Percentiles rank a stretch among this genome's conserved stretches.
These are phyloP conservation scores for Selenicereus undatus DNA, from an alignment of 148 eudicot genomes.

Conservation along the genomic window DNA sequence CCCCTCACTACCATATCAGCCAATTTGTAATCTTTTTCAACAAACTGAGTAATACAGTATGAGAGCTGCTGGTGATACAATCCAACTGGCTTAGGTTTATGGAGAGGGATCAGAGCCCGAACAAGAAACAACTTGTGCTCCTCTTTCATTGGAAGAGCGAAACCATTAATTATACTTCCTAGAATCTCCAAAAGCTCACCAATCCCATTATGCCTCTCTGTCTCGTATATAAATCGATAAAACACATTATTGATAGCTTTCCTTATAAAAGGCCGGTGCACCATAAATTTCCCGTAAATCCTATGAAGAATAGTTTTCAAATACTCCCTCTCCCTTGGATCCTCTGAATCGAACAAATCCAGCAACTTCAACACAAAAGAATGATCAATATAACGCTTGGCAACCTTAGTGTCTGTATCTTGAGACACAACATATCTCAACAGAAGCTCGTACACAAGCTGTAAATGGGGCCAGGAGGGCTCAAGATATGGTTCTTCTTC, in stretches of 20 bases:
- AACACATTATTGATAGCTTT: too few relatives aligned
- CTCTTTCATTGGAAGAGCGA: constrained; percentile 82
- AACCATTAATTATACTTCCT: constrained; percentile 76
- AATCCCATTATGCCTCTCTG: constrained; percentile 68
- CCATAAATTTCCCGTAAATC: too few relatives aligned
- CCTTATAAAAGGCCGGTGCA: too few relatives aligned
- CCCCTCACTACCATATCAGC: constrained; percentile 66
- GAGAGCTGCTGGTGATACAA: constrained; percentile 71
- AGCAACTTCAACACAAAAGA: too few relatives aligned
- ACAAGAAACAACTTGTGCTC: constrained; percentile 27
- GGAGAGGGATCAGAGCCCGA: constrained; percentile 72
- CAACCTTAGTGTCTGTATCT: constrained; percentile 31
- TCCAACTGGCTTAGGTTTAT: constrained; percentile 63
- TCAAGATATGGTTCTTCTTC: too few relatives aligned
- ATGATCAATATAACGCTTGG: too few relatives aligned
- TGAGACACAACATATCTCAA: constrained; percentile 62
- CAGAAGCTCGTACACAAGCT: constrained; percentile 62
- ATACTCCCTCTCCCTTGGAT: too few relatives aligned
- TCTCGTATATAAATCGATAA: constrained; percentile 59
- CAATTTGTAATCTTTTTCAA: constrained; percentile 73
- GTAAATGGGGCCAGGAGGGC: constrained; percentile 68
- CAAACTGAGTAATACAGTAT: constrained; percentile 73
- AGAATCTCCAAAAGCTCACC: constrained; percentile 74
- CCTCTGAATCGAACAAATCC: too few relatives aligned
- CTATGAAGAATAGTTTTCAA: too few relatives aligned